Conservation (phyloP, 1,139 yeast species). For the Saccharomycopsis hybrid region DNA sequence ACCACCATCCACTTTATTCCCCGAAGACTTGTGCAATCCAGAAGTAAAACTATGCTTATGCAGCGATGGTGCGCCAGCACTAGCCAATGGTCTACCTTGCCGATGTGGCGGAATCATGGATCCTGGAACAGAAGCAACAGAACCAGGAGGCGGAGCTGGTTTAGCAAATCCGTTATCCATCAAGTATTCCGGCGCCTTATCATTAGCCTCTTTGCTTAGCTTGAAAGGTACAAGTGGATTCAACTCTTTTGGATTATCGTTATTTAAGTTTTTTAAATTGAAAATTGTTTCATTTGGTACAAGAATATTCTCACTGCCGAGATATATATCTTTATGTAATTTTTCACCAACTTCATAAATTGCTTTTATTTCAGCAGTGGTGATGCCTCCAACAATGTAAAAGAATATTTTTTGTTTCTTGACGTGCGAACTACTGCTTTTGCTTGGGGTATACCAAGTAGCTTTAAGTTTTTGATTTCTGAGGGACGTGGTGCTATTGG, state of each 20-base stretch:
- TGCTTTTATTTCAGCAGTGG: conserved; percentile 74
- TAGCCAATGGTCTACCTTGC: not conserved
- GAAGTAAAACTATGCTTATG: not conserved
- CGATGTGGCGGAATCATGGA: not conserved
- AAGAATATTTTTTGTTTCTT: conserved; percentile 64
- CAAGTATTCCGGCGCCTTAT: conserved; percentile 30
- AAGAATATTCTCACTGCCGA: conserved; percentile 77
- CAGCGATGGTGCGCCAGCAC: not conserved
- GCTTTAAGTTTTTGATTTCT: conserved; percentile 75
- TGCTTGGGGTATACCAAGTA: conserved; percentile 56
- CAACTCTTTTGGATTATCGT: conserved; percentile 27
- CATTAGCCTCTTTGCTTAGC: conserved; percentile 27
- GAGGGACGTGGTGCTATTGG: conserved; percentile 41
- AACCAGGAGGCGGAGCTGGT: not conserved
- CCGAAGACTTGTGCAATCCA: no score
- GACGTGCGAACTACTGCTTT: conserved; percentile 23
- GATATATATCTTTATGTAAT: conserved; percentile 64
- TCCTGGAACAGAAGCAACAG: not conserved
- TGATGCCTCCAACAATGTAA: conserved; percentile 85
- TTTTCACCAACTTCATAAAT: conserved; percentile 63
- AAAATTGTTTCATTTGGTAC: conserved; percentile 53
- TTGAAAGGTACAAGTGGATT: conserved; percentile 23
- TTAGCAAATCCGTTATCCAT: conserved; percentile 13
- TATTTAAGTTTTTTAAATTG: conserved; percentile 33
- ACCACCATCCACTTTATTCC: not conserved